These are phyloP conservation scores for Boletus tomentosulus DNA, from an alignment of 768 basidiomycete species.

Conservation along the genomic window DNA sequence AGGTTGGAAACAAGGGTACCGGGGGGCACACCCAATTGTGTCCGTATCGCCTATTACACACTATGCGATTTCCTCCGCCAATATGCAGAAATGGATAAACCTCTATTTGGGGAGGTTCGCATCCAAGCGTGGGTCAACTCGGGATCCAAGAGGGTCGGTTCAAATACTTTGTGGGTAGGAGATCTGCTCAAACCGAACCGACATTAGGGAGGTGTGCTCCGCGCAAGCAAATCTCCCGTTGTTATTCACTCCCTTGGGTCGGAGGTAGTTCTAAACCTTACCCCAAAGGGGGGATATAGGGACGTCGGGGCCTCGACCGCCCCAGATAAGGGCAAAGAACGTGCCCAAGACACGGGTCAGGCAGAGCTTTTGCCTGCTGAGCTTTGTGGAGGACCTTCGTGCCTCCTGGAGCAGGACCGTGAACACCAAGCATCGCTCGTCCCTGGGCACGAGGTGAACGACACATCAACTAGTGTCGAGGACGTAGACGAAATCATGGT, in stretches of 20 bases:
- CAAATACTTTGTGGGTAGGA: not conserved
- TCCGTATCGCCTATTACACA: conserved; percentile 18
- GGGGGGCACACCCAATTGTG: conserved; percentile 18
- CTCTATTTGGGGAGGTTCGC: conserved; percentile 33
- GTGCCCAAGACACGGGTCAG: conserved; percentile 5
- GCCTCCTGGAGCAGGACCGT: not conserved
- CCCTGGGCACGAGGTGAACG: not conserved
- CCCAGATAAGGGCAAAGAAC: conserved; percentile 13
- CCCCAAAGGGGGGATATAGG: conserved; percentile 26
- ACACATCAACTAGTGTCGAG: conserved; percentile 2
- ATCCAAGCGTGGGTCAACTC: conserved; percentile 41
- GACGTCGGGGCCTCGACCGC: not conserved
- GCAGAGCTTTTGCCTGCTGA: conserved; percentile 1
- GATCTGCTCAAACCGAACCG: not conserved
- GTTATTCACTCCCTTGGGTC: conserved; percentile 26
- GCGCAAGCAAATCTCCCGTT: conserved; percentile 18
- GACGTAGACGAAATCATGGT: not conserved
- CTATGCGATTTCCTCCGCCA: conserved; percentile 29
- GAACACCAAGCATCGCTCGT: not conserved
- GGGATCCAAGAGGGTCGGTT: conserved; percentile 36
- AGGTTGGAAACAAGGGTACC: conserved; percentile 20
- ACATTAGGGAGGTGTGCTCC: conserved; percentile 22
- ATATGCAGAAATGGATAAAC: conserved; percentile 34
- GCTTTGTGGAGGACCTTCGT: not conserved
- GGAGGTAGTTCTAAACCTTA: conserved; percentile 20